Base-by-base conservation (phyloP, 2,329 filamentous ascomycete species). In the Penicillium sp. region DNA sequence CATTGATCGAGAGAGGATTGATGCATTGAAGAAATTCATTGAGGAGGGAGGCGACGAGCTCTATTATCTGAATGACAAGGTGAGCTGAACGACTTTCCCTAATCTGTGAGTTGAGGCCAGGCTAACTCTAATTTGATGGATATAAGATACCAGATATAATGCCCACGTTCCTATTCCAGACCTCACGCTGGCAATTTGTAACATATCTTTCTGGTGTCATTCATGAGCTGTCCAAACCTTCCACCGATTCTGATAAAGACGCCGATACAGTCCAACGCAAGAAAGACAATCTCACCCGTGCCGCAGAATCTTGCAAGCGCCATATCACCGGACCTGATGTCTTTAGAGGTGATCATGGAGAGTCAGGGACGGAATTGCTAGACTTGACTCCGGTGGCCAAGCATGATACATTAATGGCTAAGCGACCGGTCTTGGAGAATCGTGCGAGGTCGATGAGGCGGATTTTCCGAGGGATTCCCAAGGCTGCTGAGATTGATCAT, bases 1-100 rank as follows among this genome's bases (percentile, higher is more conserved):
- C 8, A 90, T 99, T 63, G 94, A 99, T 70, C 85, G 94, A 34
- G 93, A 97, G 76, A 97, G 94, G 77, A 85, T 95, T 56, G 88
- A 93, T 59, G 87, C 88, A 0, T 82, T 97, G 22, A 86, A 89
- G 66, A 89, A 84, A 60, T 99, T 96, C 69, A 79, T 97, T n/a
- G 79, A 86, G 40, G 81, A 94, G 51, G 89, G 85, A 20, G 85
- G 84, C 6, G 85, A 89, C 24, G 91, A 97, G 64, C 77, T 97
- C 29, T 81, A 82, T 52, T 89, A 91, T 59, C 78, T 99, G 20
- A 82, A 88, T 58, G 82, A 88, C 53, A 81, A 79, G 72, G 81
- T 82, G 64, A 55, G 70, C 58, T 50, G 4, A 24, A 24, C 3
- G 3, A n/a, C 57, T 47, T 46, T 37, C 14, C 32, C 29, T 20